These are phyloP conservation scores for Nemania diffusa DNA, from an alignment of 2,329 filamentous ascomycete genomes.

Conservation along the genomic window DNA sequence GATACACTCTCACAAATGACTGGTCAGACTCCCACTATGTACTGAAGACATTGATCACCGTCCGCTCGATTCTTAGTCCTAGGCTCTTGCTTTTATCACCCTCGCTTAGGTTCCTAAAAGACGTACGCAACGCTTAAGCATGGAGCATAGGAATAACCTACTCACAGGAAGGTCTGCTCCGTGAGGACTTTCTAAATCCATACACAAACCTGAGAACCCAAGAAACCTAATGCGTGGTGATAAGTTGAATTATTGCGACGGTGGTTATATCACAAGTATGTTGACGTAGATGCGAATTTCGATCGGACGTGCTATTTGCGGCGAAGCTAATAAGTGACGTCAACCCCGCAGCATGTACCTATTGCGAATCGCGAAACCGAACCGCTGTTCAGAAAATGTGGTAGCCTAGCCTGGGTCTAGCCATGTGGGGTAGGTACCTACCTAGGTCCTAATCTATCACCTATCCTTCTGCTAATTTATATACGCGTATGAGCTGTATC, in stretches of 20 bases:
- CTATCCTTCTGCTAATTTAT: background rate
- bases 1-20: too few relatives aligned
- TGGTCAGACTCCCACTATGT: too few relatives aligned
- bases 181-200: background rate
- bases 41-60: too few relatives aligned
- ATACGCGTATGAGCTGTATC: background rate
- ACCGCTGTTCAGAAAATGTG: background rate
- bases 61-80: too few relatives aligned
- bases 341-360: background rate
- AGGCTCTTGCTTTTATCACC: background rate
- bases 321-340: background rate
- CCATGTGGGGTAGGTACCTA: too few relatives aligned
- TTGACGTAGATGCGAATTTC: slow-evolving; percentile 16
- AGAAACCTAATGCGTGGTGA: background rate
- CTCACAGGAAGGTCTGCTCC: background rate
- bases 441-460: too few relatives aligned
- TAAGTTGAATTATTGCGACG: background rate
- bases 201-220: background rate
- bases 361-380: background rate
- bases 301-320: background rate
- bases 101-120: background rate
- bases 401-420: background rate
- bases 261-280: background rate
- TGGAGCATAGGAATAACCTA: background rate
- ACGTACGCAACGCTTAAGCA: background rate